These are phyloP conservation scores for Hemisphaericaspora subhashii DNA, from an alignment of 1,139 yeast species.

Conservation along the genomic window DNA sequence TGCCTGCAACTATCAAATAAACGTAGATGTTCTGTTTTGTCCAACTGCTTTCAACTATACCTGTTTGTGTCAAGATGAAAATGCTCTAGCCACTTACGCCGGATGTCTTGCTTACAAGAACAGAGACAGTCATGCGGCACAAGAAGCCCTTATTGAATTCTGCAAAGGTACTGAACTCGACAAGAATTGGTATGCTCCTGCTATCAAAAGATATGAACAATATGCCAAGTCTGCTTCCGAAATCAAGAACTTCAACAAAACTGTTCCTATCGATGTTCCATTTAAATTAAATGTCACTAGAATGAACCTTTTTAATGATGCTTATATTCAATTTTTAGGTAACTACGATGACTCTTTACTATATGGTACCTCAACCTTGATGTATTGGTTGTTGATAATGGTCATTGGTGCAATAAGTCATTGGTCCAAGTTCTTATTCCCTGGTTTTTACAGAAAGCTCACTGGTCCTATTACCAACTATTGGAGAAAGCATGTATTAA, in stretches of 20 bases:
- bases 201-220: conserved; percentile 19
- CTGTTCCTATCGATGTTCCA: conserved; percentile 24
- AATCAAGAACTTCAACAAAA: conserved; percentile 23
- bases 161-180: conserved; percentile 20
- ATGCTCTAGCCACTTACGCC: conserved; percentile 16
- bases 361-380: conserved; percentile 49
- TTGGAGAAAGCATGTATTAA: conserved; percentile 29
- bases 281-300: conserved; percentile 18
- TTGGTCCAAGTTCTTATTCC: conserved; percentile 36
- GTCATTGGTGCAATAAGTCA: conserved; percentile 41
- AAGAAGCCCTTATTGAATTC: conserved; percentile 2
- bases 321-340: conserved; percentile 32
- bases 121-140: neutral
- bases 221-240: conserved; percentile 21
- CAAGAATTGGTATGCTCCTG: conserved; percentile 16
- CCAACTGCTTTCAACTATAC: conserved; percentile 5
- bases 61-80: conserved; percentile 13
- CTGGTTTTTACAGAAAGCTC: conserved; percentile 21
- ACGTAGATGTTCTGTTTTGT: conserved; percentile 17
- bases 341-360: conserved; percentile 41
- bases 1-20: conserved; percentile 21
- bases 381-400: conserved; percentile 50
- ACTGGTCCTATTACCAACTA: conserved; percentile 25
- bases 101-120: conserved; percentile 13
- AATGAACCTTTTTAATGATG: conserved; percentile 16